Evolutionary conservation across 1,284 basidiomycete species (phyloP), one percentile per base, ranked within the genome.

Genomic region (Boletus mariae): DNA sequence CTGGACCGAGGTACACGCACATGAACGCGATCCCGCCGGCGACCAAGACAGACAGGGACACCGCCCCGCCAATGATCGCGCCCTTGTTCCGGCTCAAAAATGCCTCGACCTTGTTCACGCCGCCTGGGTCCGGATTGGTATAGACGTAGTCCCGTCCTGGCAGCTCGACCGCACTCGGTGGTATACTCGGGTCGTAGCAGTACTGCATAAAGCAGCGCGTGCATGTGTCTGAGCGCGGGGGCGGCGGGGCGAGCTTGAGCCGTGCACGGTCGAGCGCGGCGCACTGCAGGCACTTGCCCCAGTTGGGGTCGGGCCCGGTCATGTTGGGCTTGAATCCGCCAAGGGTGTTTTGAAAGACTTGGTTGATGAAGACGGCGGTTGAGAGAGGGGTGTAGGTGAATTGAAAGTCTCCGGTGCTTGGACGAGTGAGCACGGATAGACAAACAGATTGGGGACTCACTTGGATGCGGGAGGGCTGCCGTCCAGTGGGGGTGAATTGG

Each of bases 401-500:
- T 53, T 73, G 70, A 2, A 83, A 78, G 41, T 64, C 66, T 9
- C 75, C 75, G 55, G 82, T 85, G 47, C 49, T 57, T 51, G 49
- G 57, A 34, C 20, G 11, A 45, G 13, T 35, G 42, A 25, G 38
- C 29, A 34, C 1, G 4, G 15, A 20, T 10, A 12, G 28, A 6
- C 26, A 47, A 38, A 31, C 12, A 11, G 9, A 31, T 5, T 0
- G 29, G n/a, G 44, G 23, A 65, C 77, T 55, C 63, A 86, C 84
- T 86, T 86, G 20, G 80, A 75, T 7, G 80, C 75, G 20, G 84
- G 84, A 52, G 75, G 61, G 49, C 72, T 73, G 7, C 84, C 84
- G 54, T 75, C 76, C 31, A 82, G 61, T 2, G 84, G 84, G 8
- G 84, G 83, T 25, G 80, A 73, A 61, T 85, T 86, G 4, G 84